Percentiles rank a stretch among this genome's conserved stretches.
These are phyloP conservation scores for Auriscalpium orientale DNA, from an alignment of 768 basidiomycete species.

Conservation along the genomic window DNA sequence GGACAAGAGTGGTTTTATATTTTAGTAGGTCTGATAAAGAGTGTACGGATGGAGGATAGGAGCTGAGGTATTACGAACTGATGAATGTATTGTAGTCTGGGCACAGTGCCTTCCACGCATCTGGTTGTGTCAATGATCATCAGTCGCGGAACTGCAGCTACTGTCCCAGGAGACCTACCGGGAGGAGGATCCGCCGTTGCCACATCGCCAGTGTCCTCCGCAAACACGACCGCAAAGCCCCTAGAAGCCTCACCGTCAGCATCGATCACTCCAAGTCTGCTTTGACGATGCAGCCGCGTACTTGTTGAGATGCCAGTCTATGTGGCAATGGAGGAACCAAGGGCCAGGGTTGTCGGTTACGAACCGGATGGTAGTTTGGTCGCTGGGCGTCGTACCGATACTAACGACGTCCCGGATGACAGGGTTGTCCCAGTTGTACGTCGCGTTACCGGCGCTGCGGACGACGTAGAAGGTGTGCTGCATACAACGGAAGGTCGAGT, in stretches of 20 bases:
- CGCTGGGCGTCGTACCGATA: constrained; percentile 20
- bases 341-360: constrained; percentile 25
- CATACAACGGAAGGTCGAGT: neutral
- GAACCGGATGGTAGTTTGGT: constrained; percentile 53
- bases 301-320: neutral
- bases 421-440: constrained; percentile 43
- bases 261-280: neutral
- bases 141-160: no score
- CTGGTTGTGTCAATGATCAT: no score
- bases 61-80: neutral
- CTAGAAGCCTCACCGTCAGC: neutral
- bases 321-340: neutral
- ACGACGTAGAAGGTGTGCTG: constrained; percentile 37
- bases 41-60: no score
- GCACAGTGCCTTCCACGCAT: no score
- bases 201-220: neutral
- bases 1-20: no score
- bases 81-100: neutral
- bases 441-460: constrained; percentile 28
- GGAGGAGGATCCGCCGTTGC: no score
- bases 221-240: neutral
- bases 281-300: neutral
- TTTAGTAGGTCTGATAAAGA: no score
- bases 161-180: no score
- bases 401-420: constrained; percentile 46